Percentiles rank a stretch among this genome's conserved stretches.
Evolutionary conservation across 495 filamentous ascomycete species (phyloP).

Genomic region (Neurospora sp.): DNA sequence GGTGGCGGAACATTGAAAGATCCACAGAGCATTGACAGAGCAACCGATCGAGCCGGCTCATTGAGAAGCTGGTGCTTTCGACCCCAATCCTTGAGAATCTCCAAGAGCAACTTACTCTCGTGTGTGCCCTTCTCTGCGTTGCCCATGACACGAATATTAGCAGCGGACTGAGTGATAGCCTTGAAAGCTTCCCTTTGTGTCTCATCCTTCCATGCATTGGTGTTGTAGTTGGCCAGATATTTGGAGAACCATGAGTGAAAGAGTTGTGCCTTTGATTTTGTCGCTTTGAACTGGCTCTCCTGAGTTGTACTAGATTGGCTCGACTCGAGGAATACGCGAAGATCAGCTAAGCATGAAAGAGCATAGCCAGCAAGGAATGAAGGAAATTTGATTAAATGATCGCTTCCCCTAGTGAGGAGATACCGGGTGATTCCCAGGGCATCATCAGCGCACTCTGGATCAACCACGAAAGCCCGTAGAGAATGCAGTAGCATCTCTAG

Average conservation of each 20-base stretch:
- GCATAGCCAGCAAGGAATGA: conserved; percentile 71
- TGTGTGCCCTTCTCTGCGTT: conserved; percentile 49
- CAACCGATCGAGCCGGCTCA: conserved; percentile 54
- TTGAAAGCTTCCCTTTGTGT: conserved; percentile 47
- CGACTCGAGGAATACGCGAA: conserved; percentile 60
- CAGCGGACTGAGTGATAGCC: conserved; percentile 52
- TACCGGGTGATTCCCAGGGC: conserved; percentile 80
- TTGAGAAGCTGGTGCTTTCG: conserved; percentile 52
- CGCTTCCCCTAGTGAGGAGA: conserved; percentile 56
- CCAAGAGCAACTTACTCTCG: conserved; percentile 63
- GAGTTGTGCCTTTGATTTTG: conserved; percentile 50
- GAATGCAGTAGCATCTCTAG: conserved; percentile 87
- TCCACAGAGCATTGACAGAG: conserved; percentile 61
- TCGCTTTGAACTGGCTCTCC: conserved; percentile 60
- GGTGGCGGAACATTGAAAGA: conserved; percentile 53
- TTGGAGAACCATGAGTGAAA: conserved; percentile 65
- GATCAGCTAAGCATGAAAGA: conserved; percentile 61
- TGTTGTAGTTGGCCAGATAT: conserved; percentile 48
- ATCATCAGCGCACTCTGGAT: conserved; percentile 85
- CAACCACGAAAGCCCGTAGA: conserved; percentile 65
- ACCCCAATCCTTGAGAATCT: conserved; percentile 62
- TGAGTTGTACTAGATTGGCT: conserved; percentile 62
- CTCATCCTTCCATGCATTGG: conserved; percentile 34
- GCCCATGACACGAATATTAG: conserved; percentile 44
- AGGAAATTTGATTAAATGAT: conserved; percentile 52